phyloP scores from a whole-genome alignment of 768 basidiomycete genomes.

The Suillus hirtellus region DNA sequence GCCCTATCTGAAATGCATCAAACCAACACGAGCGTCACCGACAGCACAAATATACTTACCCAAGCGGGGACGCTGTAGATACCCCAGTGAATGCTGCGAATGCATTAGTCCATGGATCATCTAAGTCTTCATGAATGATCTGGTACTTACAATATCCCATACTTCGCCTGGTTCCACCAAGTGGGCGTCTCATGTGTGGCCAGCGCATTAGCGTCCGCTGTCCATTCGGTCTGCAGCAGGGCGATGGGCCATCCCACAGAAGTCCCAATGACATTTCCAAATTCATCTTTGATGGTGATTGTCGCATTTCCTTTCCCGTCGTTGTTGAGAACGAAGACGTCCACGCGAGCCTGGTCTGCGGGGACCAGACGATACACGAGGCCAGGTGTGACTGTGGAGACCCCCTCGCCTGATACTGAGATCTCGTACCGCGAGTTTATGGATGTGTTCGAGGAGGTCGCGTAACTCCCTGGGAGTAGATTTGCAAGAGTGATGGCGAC shows the following conservation, averaged over 20 bases:
- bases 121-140: background rate
- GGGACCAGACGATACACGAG: conserved; percentile 47
- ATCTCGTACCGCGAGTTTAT: conserved; percentile 36
- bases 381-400: conserved; percentile 46
- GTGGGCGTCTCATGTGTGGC: conserved; percentile 51
- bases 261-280: conserved; percentile 36
- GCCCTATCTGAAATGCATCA: conserved; percentile 30
- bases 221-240: conserved; percentile 43
- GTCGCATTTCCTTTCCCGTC: conserved; percentile 29
- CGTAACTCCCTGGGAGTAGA: conserved; percentile 39
- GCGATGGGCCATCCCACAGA: conserved; percentile 40
- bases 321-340: conserved; percentile 47
- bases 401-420: conserved; percentile 37
- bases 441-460: conserved; percentile 29
- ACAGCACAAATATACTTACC: conserved; percentile 25
- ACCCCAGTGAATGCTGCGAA: conserved; percentile 50
- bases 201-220: conserved; percentile 36
- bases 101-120: background rate
- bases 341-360: conserved; percentile 50
- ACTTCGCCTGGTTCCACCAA: conserved; percentile 59
- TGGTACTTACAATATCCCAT: conserved; percentile 53
- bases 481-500: conserved; percentile 56
- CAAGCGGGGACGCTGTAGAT: conserved; percentile 49
- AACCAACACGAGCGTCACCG: conserved; percentile 6
- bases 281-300: conserved; percentile 33